Conservation (phyloP, 2,329 filamentous ascomycete species). For the Aspergillus sp. region DNA sequence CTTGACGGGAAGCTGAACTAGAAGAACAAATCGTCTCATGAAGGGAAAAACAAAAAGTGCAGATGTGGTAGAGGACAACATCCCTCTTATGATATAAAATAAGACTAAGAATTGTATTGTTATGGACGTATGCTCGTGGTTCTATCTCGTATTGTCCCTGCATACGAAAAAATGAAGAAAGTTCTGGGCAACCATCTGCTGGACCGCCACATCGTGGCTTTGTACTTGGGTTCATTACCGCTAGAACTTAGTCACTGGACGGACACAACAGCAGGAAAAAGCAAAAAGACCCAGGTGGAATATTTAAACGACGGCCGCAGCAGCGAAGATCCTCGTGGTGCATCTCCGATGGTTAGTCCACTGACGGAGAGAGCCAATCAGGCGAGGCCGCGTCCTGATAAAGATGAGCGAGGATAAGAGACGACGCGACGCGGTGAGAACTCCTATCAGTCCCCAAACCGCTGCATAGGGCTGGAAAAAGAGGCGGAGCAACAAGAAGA, state of each 20-base stretch:
- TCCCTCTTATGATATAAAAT: background rate
- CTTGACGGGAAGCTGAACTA: background rate
- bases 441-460: background rate
- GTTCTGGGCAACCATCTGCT: background rate
- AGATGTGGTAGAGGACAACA: background rate
- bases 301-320: constrained; percentile 6
- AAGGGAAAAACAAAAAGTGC: background rate
- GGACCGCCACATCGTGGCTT: background rate
- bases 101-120: background rate
- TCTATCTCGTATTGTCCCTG: background rate
- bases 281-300: background rate
- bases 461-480: constrained; percentile 4
- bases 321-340: constrained; percentile 4
- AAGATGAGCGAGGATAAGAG: background rate
- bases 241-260: background rate
- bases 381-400: background rate
- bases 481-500: background rate
- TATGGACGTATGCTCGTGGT: background rate
- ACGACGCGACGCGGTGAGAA: background rate
- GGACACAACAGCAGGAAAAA: background rate
- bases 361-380: background rate
- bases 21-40: background rate
- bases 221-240: background rate
- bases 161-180: background rate
- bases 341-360: background rate